Evolutionary conservation across 805 yeast species (phyloP).

Genomic region (Lipomyces kockii): DNA sequence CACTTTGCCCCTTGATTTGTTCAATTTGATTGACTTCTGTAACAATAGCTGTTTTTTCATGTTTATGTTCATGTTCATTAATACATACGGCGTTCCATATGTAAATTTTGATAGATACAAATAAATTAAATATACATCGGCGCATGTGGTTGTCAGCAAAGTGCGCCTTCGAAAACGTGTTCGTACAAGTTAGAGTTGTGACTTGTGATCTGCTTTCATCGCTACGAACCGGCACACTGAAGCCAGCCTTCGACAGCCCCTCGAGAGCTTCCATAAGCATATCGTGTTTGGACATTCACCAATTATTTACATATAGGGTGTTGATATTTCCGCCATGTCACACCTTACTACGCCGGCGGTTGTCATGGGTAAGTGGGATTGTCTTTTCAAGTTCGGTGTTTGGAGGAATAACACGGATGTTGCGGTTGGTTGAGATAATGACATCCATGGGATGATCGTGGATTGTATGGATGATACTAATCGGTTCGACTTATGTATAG

Average conservation of each 20-base stretch:
- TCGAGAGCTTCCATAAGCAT: background rate
- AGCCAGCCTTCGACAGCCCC: background rate
- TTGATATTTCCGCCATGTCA: conserved; percentile 25
- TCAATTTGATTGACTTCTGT: background rate
- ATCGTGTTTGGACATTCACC: background rate
- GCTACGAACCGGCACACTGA: background rate
- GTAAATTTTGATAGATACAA: background rate
- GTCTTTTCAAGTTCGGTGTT: background rate
- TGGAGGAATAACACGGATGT: background rate
- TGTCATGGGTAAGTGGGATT: conserved; percentile 81
- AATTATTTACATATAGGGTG: background rate
- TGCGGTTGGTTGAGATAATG: background rate
- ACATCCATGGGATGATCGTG: background rate
- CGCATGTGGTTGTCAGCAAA: too few relatives aligned
- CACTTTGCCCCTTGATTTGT: background rate
- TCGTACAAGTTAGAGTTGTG: too few relatives aligned
- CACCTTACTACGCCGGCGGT: conserved; percentile 66
- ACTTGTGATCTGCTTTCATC: background rate
- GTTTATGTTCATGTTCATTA: background rate
- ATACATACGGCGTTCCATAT: background rate
- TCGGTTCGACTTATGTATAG: conserved; percentile 31
- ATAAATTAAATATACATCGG: too few relatives aligned
- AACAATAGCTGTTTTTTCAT: background rate
- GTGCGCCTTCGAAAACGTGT: too few relatives aligned
- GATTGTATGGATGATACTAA: background rate